Evolutionary conservation across 345 rosid genomes (phyloP).

Genomic region (Brassica cretica): DNA sequence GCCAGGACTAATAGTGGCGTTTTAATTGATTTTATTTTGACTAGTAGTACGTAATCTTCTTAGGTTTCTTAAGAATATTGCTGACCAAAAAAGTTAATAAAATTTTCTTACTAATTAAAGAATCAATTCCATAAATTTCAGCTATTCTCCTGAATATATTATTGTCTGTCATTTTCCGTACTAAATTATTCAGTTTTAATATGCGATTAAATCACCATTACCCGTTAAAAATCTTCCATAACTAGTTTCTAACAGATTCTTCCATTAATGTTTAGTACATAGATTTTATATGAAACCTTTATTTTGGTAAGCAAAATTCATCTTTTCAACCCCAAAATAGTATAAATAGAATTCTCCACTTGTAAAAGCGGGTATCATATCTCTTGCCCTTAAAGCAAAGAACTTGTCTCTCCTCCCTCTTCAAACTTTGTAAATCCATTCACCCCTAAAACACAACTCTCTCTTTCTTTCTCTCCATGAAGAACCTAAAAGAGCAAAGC

Average conservation of each 20-base stretch:
- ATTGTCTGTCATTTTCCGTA: not conserved
- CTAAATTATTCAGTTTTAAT: not conserved
- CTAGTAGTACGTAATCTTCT: not conserved
- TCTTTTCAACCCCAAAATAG: not conserved
- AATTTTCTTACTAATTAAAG: not conserved
- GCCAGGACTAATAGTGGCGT: not conserved
- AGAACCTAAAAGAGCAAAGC: conserved; percentile 41
- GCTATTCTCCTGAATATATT: not conserved
- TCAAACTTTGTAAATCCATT: conserved; percentile 18
- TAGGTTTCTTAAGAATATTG: not conserved
- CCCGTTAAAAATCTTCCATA: not conserved
- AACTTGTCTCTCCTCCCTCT: conserved; percentile 35
- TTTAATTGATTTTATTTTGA: not conserved
- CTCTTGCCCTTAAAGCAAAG: conserved; percentile 47
- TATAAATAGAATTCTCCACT: conserved; percentile 28
- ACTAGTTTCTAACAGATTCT: not conserved
- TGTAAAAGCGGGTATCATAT: conserved; percentile 33
- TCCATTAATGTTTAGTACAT: not conserved
- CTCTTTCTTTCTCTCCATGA: conserved; percentile 33
- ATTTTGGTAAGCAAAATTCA: not conserved
- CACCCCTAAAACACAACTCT: conserved; percentile 15
- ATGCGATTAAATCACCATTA: not conserved
- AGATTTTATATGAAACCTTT: not conserved
- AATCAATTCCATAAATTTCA: not conserved
- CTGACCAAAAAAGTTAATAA: not conserved